Percentiles rank a stretch among this genome's conserved stretches.
Evolutionary conservation across 2,329 filamentous ascomycete genomes (phyloP).

Genomic region (Biscogniauxia marginata): DNA sequence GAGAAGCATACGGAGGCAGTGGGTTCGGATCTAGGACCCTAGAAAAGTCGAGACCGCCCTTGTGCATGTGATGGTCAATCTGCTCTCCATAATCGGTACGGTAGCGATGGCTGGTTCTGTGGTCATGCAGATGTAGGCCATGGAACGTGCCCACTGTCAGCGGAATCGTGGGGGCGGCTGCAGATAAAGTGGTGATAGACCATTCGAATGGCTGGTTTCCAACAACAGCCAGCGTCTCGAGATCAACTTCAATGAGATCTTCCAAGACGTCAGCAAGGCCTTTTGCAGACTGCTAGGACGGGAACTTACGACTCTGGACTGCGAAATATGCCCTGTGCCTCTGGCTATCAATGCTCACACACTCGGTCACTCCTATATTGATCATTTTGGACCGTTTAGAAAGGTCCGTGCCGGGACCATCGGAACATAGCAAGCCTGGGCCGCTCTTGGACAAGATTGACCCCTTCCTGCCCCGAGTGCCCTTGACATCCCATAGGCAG

Average conservation of each 20-base stretch:
- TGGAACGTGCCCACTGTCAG: conserved; percentile 81
- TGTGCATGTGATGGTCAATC: conserved; percentile 33
- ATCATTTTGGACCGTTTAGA: conserved; percentile 60
- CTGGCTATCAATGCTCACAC: conserved; percentile 73
- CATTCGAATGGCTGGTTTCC: conserved; percentile 73
- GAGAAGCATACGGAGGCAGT: conserved; percentile 61
- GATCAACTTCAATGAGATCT: conserved; percentile 77
- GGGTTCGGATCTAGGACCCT: conserved; percentile 52
- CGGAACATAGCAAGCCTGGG: conserved; percentile 65
- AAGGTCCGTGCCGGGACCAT: conserved; percentile 45
- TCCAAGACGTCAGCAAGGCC: conserved; percentile 12
- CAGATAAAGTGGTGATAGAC: conserved; percentile 79
- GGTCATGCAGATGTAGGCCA: conserved; percentile 81
- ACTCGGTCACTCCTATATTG: conserved; percentile 74
- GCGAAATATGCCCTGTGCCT: conserved; percentile 74
- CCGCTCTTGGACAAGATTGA: conserved; percentile 64
- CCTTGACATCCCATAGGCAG: conserved; percentile 78
- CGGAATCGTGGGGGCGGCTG: conserved; percentile 63
- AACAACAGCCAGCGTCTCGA: conserved; percentile 68
- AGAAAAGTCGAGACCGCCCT: conserved; percentile 32
- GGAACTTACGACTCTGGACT: conserved; percentile 63
- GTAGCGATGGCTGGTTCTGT: conserved; percentile 46
- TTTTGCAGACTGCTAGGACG: not conserved
- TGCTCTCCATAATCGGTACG: conserved; percentile 36
- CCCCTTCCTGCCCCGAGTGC: conserved; percentile 53